These are phyloP conservation scores for Pseudocohnilembus persalinus DNA, from an alignment of 169 alveolate genomes.

Conservation along the genomic window DNA sequence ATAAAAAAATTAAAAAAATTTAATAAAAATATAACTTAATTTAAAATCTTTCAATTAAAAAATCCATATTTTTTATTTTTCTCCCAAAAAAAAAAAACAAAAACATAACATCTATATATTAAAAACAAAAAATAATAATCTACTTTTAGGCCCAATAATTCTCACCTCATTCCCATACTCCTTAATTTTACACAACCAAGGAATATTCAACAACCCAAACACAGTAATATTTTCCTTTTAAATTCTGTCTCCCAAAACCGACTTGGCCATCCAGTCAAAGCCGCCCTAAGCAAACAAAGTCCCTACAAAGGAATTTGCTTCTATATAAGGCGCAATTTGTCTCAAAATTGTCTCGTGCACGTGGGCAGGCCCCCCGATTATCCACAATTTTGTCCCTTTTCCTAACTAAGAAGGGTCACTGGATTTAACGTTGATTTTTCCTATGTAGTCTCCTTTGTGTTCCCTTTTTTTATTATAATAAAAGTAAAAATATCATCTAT, in stretches of 20 bases:
- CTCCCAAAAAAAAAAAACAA: too few relatives aligned
- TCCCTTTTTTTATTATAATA: constrained; percentile 6
- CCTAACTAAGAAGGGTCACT: constrained; percentile 59
- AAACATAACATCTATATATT: too few relatives aligned
- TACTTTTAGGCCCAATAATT: constrained; percentile 68
- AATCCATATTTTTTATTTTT: constrained; percentile 6
- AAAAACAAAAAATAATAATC: constrained; percentile 33
- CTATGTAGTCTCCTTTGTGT: constrained; percentile 35
- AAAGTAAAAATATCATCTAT: neutral
- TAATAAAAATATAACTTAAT: too few relatives aligned
- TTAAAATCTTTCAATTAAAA: too few relatives aligned
- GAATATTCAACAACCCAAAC: constrained; percentile 60
- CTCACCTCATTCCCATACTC: constrained; percentile 59
- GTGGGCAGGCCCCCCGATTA: constrained; percentile 67
- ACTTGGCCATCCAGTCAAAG: constrained; percentile 55
- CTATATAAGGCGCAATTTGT: constrained; percentile 51
- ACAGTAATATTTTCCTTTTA: constrained; percentile 45
- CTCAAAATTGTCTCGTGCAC: constrained; percentile 44
- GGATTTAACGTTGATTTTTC: constrained; percentile 23
- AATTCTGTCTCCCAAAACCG: constrained; percentile 53
- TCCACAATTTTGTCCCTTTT: constrained; percentile 50
- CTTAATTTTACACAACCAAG: constrained; percentile 61
- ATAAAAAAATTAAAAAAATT: too few relatives aligned
- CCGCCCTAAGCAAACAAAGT: constrained; percentile 68
- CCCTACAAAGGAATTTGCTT: constrained; percentile 57